Evolutionary conservation across 164 flowering plant genomes (phyloP), one percentile per base, ranked within the genome.

Genomic region (Vitis cinerea): DNA sequence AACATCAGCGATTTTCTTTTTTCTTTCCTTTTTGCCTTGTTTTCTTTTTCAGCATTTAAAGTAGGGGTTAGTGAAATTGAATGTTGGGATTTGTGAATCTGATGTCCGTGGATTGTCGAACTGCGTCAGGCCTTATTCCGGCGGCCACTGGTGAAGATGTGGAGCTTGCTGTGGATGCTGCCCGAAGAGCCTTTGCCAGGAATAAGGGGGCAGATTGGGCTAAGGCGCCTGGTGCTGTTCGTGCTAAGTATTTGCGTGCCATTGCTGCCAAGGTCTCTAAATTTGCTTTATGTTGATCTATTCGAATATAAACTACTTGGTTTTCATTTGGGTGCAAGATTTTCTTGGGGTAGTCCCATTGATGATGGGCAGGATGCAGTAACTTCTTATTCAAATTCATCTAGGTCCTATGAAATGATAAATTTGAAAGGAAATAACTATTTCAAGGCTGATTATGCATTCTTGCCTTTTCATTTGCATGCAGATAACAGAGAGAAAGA

Each of bases 121-220:
- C 19, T 64, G 55, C 50, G 64, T 66, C 78, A 95, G 99, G 99
- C 64, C 82, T 87, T 78, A 91, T 93, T 62, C 98, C 99, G 8
- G 91, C 96, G 0, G 99, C 92, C 16, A 93, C 98, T 13, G 81
- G 86, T 8, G 98, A 90, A 68, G 99, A 95, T 89, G 97, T 90
- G 59, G 93, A 90, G 67, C 64, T 90, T 55, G 98, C 99, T 0
- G 99, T 95, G 49, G 87, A 68, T 66, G 97, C 97, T 13, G 98
- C 99, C 65, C 79, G 90, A 14, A 79, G 66, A 75, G 99, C 98
- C 9, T 65, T 93, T 23, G 5, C 75, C 8, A 71, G 91, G 78
- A 90, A 88, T 64, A 81, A 68, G 56, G 98, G 97, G 29, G 78
- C 56, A 30, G 96, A 88, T 31, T 95, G 99, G 99, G 72, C 96